Conservation (phyloP, 306 rosid genomes). For the Prunus armeniaca region DNA sequence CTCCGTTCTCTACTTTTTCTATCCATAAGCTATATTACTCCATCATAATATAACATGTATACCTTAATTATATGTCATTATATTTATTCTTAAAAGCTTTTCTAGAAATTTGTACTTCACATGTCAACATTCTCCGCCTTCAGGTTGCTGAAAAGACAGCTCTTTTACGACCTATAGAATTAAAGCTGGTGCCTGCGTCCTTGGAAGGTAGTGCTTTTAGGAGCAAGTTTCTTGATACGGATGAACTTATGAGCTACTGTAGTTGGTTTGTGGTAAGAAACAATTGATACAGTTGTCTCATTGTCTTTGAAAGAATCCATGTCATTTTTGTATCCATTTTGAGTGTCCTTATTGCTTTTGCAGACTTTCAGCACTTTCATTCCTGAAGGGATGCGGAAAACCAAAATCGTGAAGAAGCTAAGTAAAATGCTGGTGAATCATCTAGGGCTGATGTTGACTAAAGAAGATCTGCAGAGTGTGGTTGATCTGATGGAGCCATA, state of each 20-base stretch:
- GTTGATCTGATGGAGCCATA: constrained; percentile 97
- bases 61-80: background rate
- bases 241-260: constrained; percentile 86
- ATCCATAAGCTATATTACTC: background rate
- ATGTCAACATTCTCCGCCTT: constrained; percentile 25
- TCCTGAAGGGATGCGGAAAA: constrained; percentile 62
- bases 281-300: constrained; percentile 4
- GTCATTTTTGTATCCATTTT: constrained; percentile 13
- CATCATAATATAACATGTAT: too few species aligned
- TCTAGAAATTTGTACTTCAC: constrained; percentile 9
- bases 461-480: constrained; percentile 76
- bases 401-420: constrained; percentile 47
- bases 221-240: constrained; percentile 81
- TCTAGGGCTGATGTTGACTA: constrained; percentile 76
- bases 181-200: constrained; percentile 88
- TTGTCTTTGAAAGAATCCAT: background rate
- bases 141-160: constrained; percentile 94
- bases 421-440: constrained; percentile 72
- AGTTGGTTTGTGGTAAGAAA: constrained; percentile 80
- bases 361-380: constrained; percentile 78
- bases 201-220: constrained; percentile 90
- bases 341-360: constrained; percentile 26
- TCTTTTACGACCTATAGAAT: constrained; percentile 84
- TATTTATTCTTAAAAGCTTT: background rate
- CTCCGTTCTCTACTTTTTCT: background rate